Conservation (phyloP, 2,329 filamentous ascomycete genomes). For the Trichophaea hybrida region DNA sequence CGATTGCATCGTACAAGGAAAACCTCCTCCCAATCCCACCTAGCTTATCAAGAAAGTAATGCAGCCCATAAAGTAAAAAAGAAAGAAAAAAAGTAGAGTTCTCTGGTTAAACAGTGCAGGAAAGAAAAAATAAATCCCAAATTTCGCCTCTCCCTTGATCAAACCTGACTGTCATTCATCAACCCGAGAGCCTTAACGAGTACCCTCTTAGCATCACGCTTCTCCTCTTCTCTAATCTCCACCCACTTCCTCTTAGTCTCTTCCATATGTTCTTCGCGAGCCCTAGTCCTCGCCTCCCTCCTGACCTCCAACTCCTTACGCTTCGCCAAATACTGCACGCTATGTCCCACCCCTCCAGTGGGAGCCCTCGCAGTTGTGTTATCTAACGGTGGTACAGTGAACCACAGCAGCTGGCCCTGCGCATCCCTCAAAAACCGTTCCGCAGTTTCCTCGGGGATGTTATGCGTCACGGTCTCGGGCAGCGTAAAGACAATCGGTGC, state of each 20-base stretch:
- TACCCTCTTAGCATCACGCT: slow-evolving; percentile 28
- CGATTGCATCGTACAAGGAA: too few species aligned
- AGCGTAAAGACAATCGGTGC: slow-evolving; percentile 31
- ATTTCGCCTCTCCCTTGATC: neutral
- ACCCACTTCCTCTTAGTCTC: slow-evolving; percentile 30
- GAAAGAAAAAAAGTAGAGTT: neutral
- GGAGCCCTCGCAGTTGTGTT: neutral
- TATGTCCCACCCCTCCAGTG: slow-evolving; percentile 10
- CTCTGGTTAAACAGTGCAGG: neutral
- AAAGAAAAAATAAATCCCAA: neutral
- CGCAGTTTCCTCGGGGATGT: slow-evolving; percentile 50
- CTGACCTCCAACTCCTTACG: slow-evolving; percentile 31
- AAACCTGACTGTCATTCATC: neutral
- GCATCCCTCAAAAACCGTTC: slow-evolving; percentile 53
- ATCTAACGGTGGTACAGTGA: slow-evolving; percentile 49
- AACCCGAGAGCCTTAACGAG: slow-evolving; percentile 25
- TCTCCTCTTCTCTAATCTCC: slow-evolving; percentile 32
- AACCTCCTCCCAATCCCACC: too few species aligned
- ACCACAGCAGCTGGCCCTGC: slow-evolving; percentile 51
- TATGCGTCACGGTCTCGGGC: slow-evolving; percentile 47
- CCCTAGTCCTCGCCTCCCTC: slow-evolving; percentile 31
- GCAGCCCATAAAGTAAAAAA: neutral
- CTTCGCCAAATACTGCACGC: slow-evolving; percentile 28
- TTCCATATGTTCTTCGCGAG: slow-evolving; percentile 17
- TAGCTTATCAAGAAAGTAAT: too few species aligned